Evolutionary conservation across 208 protist genomes (phyloP), one percentile per base, ranked within the genome.

Genomic region (Tritrichomonas foetus): DNA sequence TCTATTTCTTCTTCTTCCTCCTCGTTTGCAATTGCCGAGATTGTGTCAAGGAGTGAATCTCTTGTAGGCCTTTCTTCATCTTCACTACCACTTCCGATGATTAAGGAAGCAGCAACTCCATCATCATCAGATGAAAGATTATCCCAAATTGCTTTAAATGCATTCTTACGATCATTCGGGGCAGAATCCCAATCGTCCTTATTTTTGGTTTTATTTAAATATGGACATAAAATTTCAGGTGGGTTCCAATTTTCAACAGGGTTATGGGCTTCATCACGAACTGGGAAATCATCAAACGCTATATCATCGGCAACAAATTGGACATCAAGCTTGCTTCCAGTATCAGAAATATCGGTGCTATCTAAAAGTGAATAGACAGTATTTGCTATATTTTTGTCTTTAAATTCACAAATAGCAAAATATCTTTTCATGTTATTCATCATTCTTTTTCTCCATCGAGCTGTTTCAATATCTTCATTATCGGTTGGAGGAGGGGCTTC

Each of bases 51-150:
- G 22, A 78, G 36, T 8, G 25, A 36, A 8, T 36, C 69, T 13
- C 74, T 2, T 53, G 74, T 33, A 33, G 25, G 74, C 14, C 16
- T 49, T 33, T 53, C 41, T 25, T 84, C 74, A n/a, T 84, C 74
- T 84, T 84, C 74, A 53, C 74, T 84, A 13, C 74, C 74, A n/a
- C 74, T 84, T 11, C 74, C 74, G n/a, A 84, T 25, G 0, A 84
- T 30, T n/a, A 53, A 33, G 22, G 3, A 11, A 0, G 36, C 74
- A 33, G 36, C 16, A 33, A 47, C 44, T 64, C 20, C 55, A 64
- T 64, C 55, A 20, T 64, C 55, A 14, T 78, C 33, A 16, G 14
- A 9, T 36, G 22, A 3, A 11, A 39, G 25, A 47, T 78, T 36
- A 78, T 78, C 69, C 74, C 74, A 84, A 44, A 84, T 84, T 0